These are phyloP conservation scores for Serpula lacrymans DNA, from an alignment of 768 basidiomycete species.

Conservation along the genomic window DNA sequence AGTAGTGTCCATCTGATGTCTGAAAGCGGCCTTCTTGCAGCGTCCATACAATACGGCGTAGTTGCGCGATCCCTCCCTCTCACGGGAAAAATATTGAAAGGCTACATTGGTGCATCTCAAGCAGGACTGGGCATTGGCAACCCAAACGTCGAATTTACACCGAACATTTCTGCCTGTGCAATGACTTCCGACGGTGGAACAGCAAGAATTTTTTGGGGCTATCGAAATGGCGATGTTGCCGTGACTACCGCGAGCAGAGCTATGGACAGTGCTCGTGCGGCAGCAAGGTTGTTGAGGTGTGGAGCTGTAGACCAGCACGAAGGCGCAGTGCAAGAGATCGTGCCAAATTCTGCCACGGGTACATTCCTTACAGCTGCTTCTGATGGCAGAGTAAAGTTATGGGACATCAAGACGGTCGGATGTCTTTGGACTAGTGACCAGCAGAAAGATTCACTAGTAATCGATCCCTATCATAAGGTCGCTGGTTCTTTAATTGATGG, in stretches of 20 bases:
- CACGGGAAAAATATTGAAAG: conserved; percentile 64
- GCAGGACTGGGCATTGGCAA: conserved; percentile 62
- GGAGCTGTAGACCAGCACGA: conserved; percentile 57
- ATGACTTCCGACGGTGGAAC: conserved; percentile 62
- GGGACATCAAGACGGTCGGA: conserved; percentile 54
- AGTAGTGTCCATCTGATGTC: conserved; percentile 60
- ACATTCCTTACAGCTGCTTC: conserved; percentile 50
- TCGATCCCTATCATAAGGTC: conserved; percentile 52
- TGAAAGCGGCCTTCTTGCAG: conserved; percentile 50
- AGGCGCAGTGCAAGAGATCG: conserved; percentile 52
- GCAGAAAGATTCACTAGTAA: conserved; percentile 29
- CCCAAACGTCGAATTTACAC: conserved; percentile 71
- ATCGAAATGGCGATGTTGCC: conserved; percentile 62
- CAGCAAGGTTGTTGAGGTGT: conserved; percentile 47
- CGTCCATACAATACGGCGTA: conserved; percentile 65
- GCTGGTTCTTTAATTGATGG: conserved; percentile 40
- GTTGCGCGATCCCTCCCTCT: conserved; percentile 72
- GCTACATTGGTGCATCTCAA: conserved; percentile 65
- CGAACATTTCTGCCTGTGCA: conserved; percentile 58
- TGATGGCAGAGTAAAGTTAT: conserved; percentile 72
- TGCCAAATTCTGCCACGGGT: conserved; percentile 41
- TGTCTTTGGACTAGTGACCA: conserved; percentile 63
- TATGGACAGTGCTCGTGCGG: conserved; percentile 50
- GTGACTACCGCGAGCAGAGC: conserved; percentile 54
- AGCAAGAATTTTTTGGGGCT: conserved; percentile 73